These are phyloP conservation scores for Lactarius sp. DNA, from an alignment of 768 basidiomycete genomes.

Conservation along the genomic window DNA sequence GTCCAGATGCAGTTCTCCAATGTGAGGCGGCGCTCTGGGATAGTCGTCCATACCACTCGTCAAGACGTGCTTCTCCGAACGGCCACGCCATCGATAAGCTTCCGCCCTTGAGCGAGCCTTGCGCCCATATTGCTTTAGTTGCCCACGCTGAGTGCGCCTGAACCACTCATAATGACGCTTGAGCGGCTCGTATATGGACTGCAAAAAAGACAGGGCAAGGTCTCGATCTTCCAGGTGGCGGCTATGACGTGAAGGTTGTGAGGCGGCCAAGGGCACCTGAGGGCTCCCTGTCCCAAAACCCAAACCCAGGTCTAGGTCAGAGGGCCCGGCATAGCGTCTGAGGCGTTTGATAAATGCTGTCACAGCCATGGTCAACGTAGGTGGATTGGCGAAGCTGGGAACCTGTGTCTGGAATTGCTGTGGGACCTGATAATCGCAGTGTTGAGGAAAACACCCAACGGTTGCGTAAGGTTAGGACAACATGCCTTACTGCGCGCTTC, in stretches of 20 bases:
- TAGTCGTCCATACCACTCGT: conserved; percentile 98
- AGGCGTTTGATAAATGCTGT: conserved; percentile 84
- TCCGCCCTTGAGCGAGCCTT: conserved; percentile 82
- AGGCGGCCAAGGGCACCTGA: conserved; percentile 47
- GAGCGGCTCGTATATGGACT: conserved; percentile 75
- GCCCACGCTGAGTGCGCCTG: conserved; percentile 87
- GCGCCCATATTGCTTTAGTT: conserved; percentile 86
- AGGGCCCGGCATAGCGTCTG: conserved; percentile 42
- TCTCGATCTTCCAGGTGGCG: conserved; percentile 54
- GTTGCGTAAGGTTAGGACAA: neutral
- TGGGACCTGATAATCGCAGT: conserved; percentile 55
- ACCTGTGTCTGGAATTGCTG: conserved; percentile 89
- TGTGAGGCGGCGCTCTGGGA: conserved; percentile 82
- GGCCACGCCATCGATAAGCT: conserved; percentile 91
- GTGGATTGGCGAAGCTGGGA: conserved; percentile 91
- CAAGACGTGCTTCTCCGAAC: conserved; percentile 79
- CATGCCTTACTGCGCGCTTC: conserved; percentile 89
- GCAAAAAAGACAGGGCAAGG: conserved; percentile 63
- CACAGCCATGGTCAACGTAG: conserved; percentile 90
- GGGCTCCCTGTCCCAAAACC: conserved; percentile 46
- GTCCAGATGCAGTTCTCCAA: conserved; percentile 91
- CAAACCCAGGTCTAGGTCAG: conserved; percentile 62
- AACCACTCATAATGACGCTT: conserved; percentile 97
- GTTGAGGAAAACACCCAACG: neutral
- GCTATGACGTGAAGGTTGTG: conserved; percentile 21